A percentile compares a stretch with the other conserved stretches of the same genome.
Evolutionary conservation across 768 basidiomycete species (phyloP).

Genomic region (Kwoniella sp.): DNA sequence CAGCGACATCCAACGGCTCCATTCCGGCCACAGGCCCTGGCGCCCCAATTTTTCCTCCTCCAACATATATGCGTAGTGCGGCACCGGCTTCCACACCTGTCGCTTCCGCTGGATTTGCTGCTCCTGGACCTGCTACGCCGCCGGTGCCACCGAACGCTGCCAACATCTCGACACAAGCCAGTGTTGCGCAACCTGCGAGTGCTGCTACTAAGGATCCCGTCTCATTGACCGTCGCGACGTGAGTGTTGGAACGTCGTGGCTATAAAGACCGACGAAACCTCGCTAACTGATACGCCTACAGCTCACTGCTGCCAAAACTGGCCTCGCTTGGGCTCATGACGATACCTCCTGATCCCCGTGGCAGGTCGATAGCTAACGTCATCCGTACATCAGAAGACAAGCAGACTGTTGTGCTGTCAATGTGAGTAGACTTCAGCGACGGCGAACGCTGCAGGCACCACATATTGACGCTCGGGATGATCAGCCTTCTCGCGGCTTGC

Average conservation of each 20-base stretch:
- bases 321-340: slow-evolving; percentile 9
- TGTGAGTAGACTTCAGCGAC: too few species aligned
- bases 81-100: slow-evolving; percentile 1
- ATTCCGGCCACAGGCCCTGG: too few species aligned
- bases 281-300: not conserved
- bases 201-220: slow-evolving; percentile 6
- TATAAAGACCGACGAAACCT: not conserved
- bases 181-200: not conserved
- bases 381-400: slow-evolving; percentile 16
- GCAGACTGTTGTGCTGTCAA: slow-evolving; percentile 16
- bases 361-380: slow-evolving; percentile 16
- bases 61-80: too few species aligned
- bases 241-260: not conserved
- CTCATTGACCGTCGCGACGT: slow-evolving; percentile 10
- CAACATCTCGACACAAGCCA: too few species aligned
- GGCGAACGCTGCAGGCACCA: too few species aligned
- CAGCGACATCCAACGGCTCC: not conserved
- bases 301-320: slow-evolving; percentile 15
- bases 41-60: too few species aligned
- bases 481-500: slow-evolving; percentile 12
- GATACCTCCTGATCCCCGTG: not conserved
- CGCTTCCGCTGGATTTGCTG: not conserved
- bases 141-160: too few species aligned
- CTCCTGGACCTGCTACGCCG: slow-evolving; percentile 1
- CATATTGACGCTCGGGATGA: too few species aligned